Conservation (phyloP, 805 yeast species). For the Candida tallmaniae region DNA sequence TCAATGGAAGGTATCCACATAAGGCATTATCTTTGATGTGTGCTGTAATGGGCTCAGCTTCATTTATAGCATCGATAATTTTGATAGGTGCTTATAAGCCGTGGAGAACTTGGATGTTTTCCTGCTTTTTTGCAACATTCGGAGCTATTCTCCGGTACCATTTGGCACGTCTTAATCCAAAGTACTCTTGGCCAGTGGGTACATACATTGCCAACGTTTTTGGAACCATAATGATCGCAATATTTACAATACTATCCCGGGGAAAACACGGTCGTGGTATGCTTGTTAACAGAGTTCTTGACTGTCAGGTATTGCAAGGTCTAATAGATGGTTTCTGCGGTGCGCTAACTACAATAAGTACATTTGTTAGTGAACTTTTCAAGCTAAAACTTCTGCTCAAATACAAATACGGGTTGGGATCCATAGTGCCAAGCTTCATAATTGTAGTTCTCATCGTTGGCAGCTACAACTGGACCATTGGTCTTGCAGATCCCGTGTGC, state of each 20-base stretch:
- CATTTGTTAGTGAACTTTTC: constrained; percentile 67
- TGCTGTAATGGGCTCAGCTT: constrained; percentile 19
- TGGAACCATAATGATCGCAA: constrained; percentile 43
- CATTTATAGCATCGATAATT: constrained; percentile 34
- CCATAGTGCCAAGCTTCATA: constrained; percentile 46
- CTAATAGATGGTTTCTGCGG: constrained; percentile 68
- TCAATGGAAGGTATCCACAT: constrained; percentile 19
- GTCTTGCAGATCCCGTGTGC: constrained; percentile 29
- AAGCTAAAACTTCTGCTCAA: constrained; percentile 26
- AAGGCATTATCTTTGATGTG: neutral
- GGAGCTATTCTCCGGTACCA: constrained; percentile 61
- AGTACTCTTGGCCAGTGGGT: constrained; percentile 49
- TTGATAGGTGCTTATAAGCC: constrained; percentile 33
- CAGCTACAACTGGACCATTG: constrained; percentile 64
- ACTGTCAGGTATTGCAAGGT: constrained; percentile 52
- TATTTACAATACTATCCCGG: constrained; percentile 39
- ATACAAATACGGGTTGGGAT: constrained; percentile 47
- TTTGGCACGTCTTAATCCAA: constrained; percentile 46
- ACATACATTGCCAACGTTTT: constrained; percentile 45
- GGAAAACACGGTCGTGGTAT: constrained; percentile 31
- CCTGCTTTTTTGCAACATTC: constrained; percentile 64
- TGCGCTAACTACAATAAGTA: constrained; percentile 67
- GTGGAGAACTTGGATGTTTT: constrained; percentile 70
- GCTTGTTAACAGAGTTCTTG: constrained; percentile 26
- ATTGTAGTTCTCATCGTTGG: constrained; percentile 62